These are phyloP conservation scores for Lichtheimia hyalospora DNA, from an alignment of 371 early-diverging fungal species.

Conservation along the genomic window DNA sequence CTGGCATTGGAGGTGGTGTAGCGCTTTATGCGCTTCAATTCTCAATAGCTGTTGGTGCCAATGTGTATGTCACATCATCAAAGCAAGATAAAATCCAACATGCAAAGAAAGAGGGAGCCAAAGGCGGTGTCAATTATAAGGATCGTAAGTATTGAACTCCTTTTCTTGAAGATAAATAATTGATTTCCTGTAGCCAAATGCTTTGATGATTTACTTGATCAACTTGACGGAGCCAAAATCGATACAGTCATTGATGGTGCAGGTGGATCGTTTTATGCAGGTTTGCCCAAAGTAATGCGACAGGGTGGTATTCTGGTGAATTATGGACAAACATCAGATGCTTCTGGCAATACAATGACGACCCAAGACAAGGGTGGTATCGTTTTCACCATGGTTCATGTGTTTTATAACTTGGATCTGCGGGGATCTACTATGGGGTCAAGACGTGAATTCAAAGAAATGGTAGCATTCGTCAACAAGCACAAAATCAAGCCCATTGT, in stretches of 20 bases:
- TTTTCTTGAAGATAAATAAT: neutral
- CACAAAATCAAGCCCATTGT: slow-evolving; percentile 64
- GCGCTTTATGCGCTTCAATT: slow-evolving; percentile 70
- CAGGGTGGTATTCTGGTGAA: slow-evolving; percentile 59
- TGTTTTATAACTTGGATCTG: slow-evolving; percentile 59
- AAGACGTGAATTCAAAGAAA: slow-evolving; percentile 60
- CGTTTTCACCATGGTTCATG: slow-evolving; percentile 49
- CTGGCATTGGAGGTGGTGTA: slow-evolving; percentile 80
- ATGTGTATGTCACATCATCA: slow-evolving; percentile 73
- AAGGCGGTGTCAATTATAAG: slow-evolving; percentile 72
- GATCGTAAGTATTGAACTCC: slow-evolving; percentile 36
- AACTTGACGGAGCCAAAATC: slow-evolving; percentile 35
- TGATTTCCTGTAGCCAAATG: slow-evolving; percentile 41
- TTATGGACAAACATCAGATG: slow-evolving; percentile 55
- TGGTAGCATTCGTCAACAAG: slow-evolving; percentile 60
- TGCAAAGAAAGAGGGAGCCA: slow-evolving; percentile 66
- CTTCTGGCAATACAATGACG: slow-evolving; percentile 4
- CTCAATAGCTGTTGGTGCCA: slow-evolving; percentile 65
- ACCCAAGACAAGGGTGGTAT: slow-evolving; percentile 31
- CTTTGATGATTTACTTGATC: slow-evolving; percentile 45
- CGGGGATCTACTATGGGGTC: slow-evolving; percentile 71
- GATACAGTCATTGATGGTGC: slow-evolving; percentile 74
- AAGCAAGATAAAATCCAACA: slow-evolving; percentile 58
- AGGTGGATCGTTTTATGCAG: slow-evolving; percentile 54
- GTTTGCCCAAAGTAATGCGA: slow-evolving; percentile 35